Evolutionary conservation across 139 green algal species (phyloP).

Genomic region (Chlamydomonas schloesseri): DNA sequence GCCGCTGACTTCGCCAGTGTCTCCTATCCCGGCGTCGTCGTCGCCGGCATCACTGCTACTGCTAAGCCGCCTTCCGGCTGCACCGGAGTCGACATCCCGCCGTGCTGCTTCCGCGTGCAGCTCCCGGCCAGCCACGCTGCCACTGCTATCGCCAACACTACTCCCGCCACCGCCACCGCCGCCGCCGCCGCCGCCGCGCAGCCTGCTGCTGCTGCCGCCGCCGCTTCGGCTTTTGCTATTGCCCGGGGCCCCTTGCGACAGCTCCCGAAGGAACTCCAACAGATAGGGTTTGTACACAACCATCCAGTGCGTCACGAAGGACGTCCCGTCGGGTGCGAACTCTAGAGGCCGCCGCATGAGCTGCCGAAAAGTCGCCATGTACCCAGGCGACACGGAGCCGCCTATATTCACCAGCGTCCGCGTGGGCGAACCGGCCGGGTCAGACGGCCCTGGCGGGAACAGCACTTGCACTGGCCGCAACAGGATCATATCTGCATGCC

Average conservation of each 20-base stretch:
- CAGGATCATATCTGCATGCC: constrained; percentile 61
- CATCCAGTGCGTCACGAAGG: constrained; percentile 72
- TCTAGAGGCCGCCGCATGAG: constrained; percentile 36
- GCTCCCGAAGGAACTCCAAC: constrained; percentile 49
- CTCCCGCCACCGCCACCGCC: too few relatives aligned
- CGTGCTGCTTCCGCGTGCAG: too few relatives aligned
- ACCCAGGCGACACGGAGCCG: constrained; percentile 43
- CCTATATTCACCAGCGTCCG: constrained; percentile 60
- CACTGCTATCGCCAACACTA: too few relatives aligned
- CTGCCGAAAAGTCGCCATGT: constrained; percentile 43
- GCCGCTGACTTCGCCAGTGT: too few relatives aligned
- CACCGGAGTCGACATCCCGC: too few relatives aligned
- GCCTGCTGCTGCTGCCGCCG: not conserved
- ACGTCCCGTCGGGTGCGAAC: constrained; percentile 62
- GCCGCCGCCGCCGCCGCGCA: too few relatives aligned
- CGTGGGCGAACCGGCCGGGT: not conserved
- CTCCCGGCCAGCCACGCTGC: too few relatives aligned
- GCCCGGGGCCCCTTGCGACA: not conserved
- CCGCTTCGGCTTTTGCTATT: not conserved
- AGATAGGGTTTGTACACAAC: constrained; percentile 65
- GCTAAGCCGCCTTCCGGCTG: not conserved
- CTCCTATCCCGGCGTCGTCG: too few relatives aligned
- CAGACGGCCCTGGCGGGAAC: not conserved
- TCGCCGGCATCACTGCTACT: not conserved
- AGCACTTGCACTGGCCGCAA: constrained; percentile 41